Conservation (phyloP, 768 basidiomycete genomes). For the Cystoderma amianthinum region DNA sequence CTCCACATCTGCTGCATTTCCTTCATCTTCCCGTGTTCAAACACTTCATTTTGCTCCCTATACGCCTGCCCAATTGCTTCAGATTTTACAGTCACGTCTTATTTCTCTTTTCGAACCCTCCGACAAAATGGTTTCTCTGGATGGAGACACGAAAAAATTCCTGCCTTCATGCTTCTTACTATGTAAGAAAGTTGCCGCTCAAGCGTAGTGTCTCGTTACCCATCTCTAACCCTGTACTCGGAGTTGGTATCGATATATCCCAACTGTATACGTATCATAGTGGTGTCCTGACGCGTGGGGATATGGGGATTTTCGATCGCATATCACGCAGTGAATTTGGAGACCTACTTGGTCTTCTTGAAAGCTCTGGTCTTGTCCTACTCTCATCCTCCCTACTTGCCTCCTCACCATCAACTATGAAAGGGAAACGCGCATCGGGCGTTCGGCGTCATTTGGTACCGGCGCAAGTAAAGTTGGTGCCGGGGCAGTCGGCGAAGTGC, state of each 20-base stretch:
- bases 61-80: conserved; percentile 59
- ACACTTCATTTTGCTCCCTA: conserved; percentile 84
- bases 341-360: conserved; percentile 65
- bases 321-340: conserved; percentile 74
- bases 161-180: conserved; percentile 64
- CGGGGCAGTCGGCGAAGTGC: conserved; percentile 39
- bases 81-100: conserved; percentile 63
- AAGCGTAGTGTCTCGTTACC: conserved; percentile 43
- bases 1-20: conserved; percentile 23
- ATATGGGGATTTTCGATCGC: conserved; percentile 47
- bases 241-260: conserved; percentile 44
- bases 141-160: conserved; percentile 36
- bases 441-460: conserved; percentile 51
- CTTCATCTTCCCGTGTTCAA: conserved; percentile 33
- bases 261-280: conserved; percentile 63
- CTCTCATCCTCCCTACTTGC: conserved; percentile 24
- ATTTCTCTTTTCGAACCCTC: conserved; percentile 35
- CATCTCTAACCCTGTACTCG: conserved; percentile 9
- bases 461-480: conserved; percentile 26
- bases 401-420: conserved; percentile 23
- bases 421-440: conserved; percentile 42
- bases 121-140: conserved; percentile 17
- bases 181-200: conserved; percentile 73
- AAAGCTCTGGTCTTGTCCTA: conserved; percentile 62
- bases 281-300: conserved; percentile 48